Evolutionary conservation across 805 yeast species (phyloP), one percentile per base, ranked within the genome.

Genomic region (Kregervanrija delftensis): DNA sequence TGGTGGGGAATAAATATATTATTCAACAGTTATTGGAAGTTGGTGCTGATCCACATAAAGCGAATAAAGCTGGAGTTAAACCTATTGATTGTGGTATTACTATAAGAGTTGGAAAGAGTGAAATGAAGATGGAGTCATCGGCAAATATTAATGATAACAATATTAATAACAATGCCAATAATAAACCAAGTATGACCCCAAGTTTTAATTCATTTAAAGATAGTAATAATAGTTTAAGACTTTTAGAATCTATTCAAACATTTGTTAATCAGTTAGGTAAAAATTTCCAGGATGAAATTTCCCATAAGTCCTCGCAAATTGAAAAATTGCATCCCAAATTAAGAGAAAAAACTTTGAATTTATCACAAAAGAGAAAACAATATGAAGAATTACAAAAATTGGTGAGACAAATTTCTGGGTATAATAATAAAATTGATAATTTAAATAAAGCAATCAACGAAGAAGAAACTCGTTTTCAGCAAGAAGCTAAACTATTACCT

Each of bases 1-100:
- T 95, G 54, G 77, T 93, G 22, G 95, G 95, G 8, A 85, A 86
- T 60, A 77, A 80, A 39, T 80, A 84, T 38, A 76, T 93, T 45
- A 90, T 85, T 9, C 87, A 85, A 50, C 86, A 84, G 49, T 71
- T 93, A 40, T 63, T 93, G 42, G 90, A 86, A 50, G 84, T 86
- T 45, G 96, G 97, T 33, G 97, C 97, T 1, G 86, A 90, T 58
- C 78, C 86, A 5, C 72, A 72, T 32, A 73, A 87, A 40, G 77
- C 87, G 5, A 93, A 93, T 60, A 83, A 86, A 41, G 84, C 91
- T 4, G 96, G 96, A 0, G 73, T 91, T 32, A 78, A 85, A 49
- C 96, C 98, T 3, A 66, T 73, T 11, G 98, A 93, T 65, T 91
- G 86, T 65, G 96, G 95, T 38, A 79, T 84, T 43, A 77, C 73